A percentile compares a stretch with the other conserved stretches of the same genome.
phyloP scores from a whole-genome alignment of 192 early-diverging fungal genomes.

The Gigaspora rosea region DNA sequence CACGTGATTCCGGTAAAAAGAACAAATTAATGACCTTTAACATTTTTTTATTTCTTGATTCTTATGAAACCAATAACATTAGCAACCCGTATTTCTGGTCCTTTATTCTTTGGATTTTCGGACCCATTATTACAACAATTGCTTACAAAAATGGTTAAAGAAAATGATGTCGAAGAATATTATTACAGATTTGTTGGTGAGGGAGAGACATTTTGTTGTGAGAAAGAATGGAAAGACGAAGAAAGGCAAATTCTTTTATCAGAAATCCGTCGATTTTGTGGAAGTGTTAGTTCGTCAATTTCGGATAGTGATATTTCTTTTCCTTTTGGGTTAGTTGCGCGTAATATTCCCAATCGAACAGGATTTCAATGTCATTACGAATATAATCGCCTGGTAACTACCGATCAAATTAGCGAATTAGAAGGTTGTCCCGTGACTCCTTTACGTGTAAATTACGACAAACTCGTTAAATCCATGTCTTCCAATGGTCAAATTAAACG shows the following conservation, averaged over 20 bases:
- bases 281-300: not conserved
- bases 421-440: not conserved
- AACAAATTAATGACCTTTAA: too few species aligned
- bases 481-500: conserved; percentile 12
- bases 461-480: not conserved
- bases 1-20: not conserved
- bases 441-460: conserved; percentile 2
- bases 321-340: conserved; percentile 3
- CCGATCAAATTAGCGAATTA: not conserved
- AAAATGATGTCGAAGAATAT: not conserved
- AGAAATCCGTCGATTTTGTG: not conserved
- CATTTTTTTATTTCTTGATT: conserved; percentile 33
- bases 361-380: conserved; percentile 16
- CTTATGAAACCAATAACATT: not conserved
- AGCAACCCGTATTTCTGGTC: conserved; percentile 56
- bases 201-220: not conserved
- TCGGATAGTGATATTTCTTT: not conserved
- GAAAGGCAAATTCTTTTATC: not conserved
- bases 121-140: conserved; percentile 39
- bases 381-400: not conserved
- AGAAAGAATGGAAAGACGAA: conserved; percentile 2
- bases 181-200: conserved; percentile 9
- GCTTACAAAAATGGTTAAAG: conserved; percentile 3
- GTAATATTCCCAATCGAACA: conserved; percentile 5
- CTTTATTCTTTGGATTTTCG: conserved; percentile 59